Evolutionary conservation across 495 filamentous ascomycete genomes (phyloP), one percentile per base, ranked within the genome.

Genomic region (Penicillium tannophilum): DNA sequence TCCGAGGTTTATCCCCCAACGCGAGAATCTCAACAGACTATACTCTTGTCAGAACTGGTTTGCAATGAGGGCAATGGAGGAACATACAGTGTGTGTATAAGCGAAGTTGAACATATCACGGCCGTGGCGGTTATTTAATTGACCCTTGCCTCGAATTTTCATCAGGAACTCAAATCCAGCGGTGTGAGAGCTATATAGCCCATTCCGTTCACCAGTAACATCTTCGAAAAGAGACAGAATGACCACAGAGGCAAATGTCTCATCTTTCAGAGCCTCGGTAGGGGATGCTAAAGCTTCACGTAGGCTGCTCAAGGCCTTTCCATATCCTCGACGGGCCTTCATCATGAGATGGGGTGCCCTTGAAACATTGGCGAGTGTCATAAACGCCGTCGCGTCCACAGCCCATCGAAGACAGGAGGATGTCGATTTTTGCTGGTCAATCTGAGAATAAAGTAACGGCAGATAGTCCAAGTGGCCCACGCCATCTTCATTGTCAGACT

Each of bases 61-160:
- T 20, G 7, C 41, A 16, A 35, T 12, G 14, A 43, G 31, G 6
- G 19, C 3, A 58, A 19, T 33, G 17, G 12, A 9, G 35, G 12
- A 20, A 66, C 71, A 45, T 60, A 79, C 77, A 56, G 66, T 74
- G 52, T 76, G 75, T 16, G 70, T 63, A 67, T 72, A 78, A 30
- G 74, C 77, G 64, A 75, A 78, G 28, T 65, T 70, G 39, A 79
- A 77, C 60, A 79, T 61, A 60, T 71, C 73, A n/a, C 74, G 64
- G 28, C 77, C 75, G 28, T 66, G 69, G 23, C 63, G 61, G 55
- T 74, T 44, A 35, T 60, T 63, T 17, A 77, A 35, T 54, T 74
- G 73, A 14, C 61, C 52, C 43, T 69, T 57, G 7, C 74, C 76
- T 58, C 76, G 66, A 28, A 77, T 43, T 53, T 71, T 73, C 64